These are phyloP conservation scores for Ascochyta rabiei DNA, from an alignment of 2,329 filamentous ascomycete genomes.

Conservation along the genomic window DNA sequence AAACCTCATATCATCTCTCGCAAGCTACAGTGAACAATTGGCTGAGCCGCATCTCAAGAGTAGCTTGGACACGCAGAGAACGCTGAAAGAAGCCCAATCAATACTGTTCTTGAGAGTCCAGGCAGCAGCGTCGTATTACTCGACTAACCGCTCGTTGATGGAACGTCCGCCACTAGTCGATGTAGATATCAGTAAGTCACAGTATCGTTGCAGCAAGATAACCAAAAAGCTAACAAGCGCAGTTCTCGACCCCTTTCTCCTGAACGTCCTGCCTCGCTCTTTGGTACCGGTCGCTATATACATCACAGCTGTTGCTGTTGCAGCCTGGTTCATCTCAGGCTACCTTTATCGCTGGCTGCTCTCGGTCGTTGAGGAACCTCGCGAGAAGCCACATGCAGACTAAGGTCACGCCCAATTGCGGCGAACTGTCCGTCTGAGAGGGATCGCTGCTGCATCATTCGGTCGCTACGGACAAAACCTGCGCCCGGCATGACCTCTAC, in stretches of 20 bases:
- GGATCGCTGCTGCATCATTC: neutral
- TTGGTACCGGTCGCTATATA: conserved; percentile 75
- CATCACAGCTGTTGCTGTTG: conserved; percentile 64
- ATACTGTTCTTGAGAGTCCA: conserved; percentile 74
- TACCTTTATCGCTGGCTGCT: conserved; percentile 47
- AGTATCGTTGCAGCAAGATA: neutral
- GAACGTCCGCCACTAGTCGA: conserved; percentile 71
- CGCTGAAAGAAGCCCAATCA: conserved; percentile 49
- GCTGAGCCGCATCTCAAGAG: conserved; percentile 34
- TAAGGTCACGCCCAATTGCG: conserved; percentile 22
- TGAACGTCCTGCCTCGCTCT: conserved; percentile 80
- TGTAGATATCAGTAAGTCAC: conserved; percentile 68
- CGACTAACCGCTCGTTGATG: conserved; percentile 77
- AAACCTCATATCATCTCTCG: conserved; percentile 69
- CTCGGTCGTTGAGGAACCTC: conserved; percentile 23
- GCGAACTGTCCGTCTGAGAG: neutral
- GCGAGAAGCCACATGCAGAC: conserved; percentile 41
- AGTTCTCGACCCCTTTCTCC: conserved; percentile 84
- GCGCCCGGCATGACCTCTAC: conserved; percentile 29
- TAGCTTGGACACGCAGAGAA: conserved; percentile 1
- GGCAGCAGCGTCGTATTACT: conserved; percentile 85
- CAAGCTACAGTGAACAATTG: conserved; percentile 63
- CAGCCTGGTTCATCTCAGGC: conserved; percentile 58
- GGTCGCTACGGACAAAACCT: neutral
- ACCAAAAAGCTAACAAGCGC: conserved; percentile 18